These are phyloP conservation scores for Suillus bovinus DNA, from an alignment of 768 basidiomycete genomes.

Conservation along the genomic window DNA sequence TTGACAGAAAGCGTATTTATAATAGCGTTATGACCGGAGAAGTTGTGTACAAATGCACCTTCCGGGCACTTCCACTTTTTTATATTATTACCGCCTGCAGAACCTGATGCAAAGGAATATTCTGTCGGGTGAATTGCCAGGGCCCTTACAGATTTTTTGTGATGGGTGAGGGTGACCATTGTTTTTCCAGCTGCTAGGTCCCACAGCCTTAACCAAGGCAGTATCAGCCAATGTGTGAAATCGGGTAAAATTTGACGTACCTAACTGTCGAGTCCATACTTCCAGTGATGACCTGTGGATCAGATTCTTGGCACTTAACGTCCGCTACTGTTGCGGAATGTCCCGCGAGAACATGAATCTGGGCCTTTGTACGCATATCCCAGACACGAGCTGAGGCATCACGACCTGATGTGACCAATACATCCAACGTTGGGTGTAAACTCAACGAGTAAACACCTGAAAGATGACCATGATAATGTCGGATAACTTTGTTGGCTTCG, in stretches of 20 bases:
- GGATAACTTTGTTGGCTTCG: conserved; percentile 98
- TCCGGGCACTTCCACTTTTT: conserved; percentile 99
- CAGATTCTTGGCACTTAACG: conserved; percentile 94
- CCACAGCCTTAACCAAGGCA: conserved; percentile 66
- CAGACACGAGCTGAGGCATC: conserved; percentile 97
- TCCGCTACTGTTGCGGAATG: conserved; percentile 96
- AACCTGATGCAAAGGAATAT: conserved; percentile 93
- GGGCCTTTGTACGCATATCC: conserved; percentile 99
- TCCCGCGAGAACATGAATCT: conserved; percentile 89
- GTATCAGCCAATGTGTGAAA: conserved; percentile 8
- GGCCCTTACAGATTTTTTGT: conserved; percentile 96
- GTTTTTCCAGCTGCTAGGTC: conserved; percentile 98
- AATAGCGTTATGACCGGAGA: conserved; percentile 94
- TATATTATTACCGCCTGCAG: conserved; percentile 99
- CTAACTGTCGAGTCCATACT: conserved; percentile 98
- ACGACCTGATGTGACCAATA: conserved; percentile 93
- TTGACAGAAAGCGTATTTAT: conserved; percentile 96
- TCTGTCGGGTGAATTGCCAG: conserved; percentile 95
- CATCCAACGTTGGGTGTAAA: conserved; percentile 93
- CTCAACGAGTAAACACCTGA: conserved; percentile 96
- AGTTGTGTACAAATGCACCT: conserved; percentile 94
- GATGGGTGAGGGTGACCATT: conserved; percentile 95
- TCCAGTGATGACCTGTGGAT: conserved; percentile 97
- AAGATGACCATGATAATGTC: conserved; percentile 97
- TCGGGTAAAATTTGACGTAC: conserved; percentile 39